Percentiles rank a stretch among this genome's conserved stretches.
Conservation (phyloP, 352 stramenopile species). For the Lagenidium giganteum region DNA sequence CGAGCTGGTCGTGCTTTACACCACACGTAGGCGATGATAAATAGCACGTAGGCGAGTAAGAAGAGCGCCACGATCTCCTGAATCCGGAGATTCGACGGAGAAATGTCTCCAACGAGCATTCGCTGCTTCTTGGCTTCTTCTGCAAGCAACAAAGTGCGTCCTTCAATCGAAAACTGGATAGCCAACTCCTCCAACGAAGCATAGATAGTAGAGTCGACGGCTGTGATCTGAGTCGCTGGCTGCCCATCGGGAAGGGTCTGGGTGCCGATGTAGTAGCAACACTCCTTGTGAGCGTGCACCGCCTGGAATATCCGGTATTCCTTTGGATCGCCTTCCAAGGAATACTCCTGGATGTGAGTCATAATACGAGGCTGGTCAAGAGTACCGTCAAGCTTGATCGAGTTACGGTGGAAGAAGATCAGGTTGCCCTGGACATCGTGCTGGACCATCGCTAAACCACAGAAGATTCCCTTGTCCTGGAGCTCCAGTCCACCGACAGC, state of each 20-base stretch:
- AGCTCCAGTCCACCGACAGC: slow-evolving; percentile 70
- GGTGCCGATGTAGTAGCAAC: slow-evolving; percentile 84
- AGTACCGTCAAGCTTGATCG: slow-evolving; percentile 75
- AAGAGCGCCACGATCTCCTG: slow-evolving; percentile 70
- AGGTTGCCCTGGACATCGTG: slow-evolving; percentile 80
- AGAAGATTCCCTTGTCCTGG: slow-evolving; percentile 74
- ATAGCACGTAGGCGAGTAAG: slow-evolving; percentile 53
- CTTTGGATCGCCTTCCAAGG: slow-evolving; percentile 54
- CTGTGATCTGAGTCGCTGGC: slow-evolving; percentile 63
- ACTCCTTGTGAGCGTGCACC: slow-evolving; percentile 77
- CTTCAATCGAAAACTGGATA: slow-evolving; percentile 79
- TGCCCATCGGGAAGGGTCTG: slow-evolving; percentile 52
- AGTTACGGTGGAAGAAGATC: slow-evolving; percentile 85
- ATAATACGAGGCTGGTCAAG: slow-evolving; percentile 66
- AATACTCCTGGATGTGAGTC: slow-evolving; percentile 82
- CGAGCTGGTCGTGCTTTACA: slow-evolving; percentile 61
- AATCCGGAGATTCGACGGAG: slow-evolving; percentile 15
- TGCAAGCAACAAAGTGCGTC: slow-evolving; percentile 45
- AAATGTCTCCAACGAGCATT: slow-evolving; percentile 7
- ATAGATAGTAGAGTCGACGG: slow-evolving; percentile 71
- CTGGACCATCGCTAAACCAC: slow-evolving; percentile 82
- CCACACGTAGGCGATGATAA: slow-evolving; percentile 76
- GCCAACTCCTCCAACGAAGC: slow-evolving; percentile 65
- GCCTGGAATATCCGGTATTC: slow-evolving; percentile 82
- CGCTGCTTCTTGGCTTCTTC: slow-evolving; percentile 24